Conservation (phyloP, 768 basidiomycete genomes). For the Mycena olivaceomarginata region DNA sequence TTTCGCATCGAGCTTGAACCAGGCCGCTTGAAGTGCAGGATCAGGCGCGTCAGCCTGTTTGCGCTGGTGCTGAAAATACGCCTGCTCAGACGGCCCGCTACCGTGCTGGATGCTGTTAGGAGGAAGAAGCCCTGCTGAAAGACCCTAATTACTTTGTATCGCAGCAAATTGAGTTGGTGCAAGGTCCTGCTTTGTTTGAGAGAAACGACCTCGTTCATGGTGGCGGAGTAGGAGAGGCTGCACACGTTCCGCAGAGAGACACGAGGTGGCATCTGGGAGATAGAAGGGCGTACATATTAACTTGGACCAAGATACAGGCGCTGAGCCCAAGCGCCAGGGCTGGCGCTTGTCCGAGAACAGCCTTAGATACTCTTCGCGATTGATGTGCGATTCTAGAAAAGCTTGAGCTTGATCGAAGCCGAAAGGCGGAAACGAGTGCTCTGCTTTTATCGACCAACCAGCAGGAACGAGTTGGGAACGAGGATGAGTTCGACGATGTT, state of each 20-base stretch:
- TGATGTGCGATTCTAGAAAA: too few relatives aligned
- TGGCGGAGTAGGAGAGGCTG: background rate
- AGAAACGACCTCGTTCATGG: conserved; percentile 36
- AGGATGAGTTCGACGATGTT: too few relatives aligned
- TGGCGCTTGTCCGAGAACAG: too few relatives aligned
- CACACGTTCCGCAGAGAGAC: conserved; percentile 20
- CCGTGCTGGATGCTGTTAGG: conserved; percentile 10
- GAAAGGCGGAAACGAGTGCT: too few relatives aligned
- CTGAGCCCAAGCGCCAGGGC: background rate
- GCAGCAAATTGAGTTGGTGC: conserved; percentile 35
- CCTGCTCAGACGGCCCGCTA: conserved; percentile 27
- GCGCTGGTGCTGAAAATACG: conserved; percentile 40
- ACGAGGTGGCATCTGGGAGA: conserved; percentile 29
- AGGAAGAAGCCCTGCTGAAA: background rate
- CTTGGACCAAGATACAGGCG: conserved; percentile 19
- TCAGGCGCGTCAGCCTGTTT: conserved; percentile 43
- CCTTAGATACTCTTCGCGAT: too few relatives aligned
- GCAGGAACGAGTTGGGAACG: too few relatives aligned
- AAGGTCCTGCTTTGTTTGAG: conserved; percentile 30
- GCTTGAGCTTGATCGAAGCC: too few relatives aligned
- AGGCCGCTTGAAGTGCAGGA: conserved; percentile 39
- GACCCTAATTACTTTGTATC: conserved; percentile 31
- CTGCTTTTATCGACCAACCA: too few relatives aligned
- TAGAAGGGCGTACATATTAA: conserved; percentile 5
- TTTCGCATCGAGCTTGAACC: conserved; percentile 48